Evolutionary conservation across 2,329 filamentous ascomycete species (phyloP), one percentile per base, ranked within the genome.

Genomic region (Scleromitrula shiraiana): DNA sequence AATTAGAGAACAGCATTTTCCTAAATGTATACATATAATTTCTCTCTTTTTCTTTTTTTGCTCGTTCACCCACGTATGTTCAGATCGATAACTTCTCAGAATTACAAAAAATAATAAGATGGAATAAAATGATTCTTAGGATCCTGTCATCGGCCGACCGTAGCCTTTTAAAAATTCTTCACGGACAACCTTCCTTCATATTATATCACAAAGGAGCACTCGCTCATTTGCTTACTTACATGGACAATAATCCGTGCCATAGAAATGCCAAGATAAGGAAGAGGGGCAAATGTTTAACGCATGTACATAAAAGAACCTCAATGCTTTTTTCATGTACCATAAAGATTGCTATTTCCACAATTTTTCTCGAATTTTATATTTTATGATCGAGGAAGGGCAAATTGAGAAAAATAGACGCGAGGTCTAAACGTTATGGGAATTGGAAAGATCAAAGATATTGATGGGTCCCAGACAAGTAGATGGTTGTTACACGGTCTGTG

Each of bases 111-210:
- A 41, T 33, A 26, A 47, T n/a, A 29, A 10, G 9, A 24, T 22
- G n/a, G 27, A 27, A 5, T 15, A 46, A 46, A 12, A 38, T 38
- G 38, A 38, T 38, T 27, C 22, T 1, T 37, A 4, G 29, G 20
- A 42, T 24, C 32, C 45, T 42, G 32, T 36, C 37, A 27, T 19
- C 44, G 45, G 45, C 45, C 45, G 29, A 37, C 45, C 37, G 37
- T 47, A 41, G 17, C 27, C 37, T 23, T 26, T 5, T 8, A 41
- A 29, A 27, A 35, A 24, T 14, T 7, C 15, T n/a, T 36, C 22
- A 20, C 4, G 12, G 27, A 17, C 27, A 23, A 33, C 26, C 30
- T 6, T 3, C 27, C 40, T 41, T 19, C 20, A 36, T 7, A 12
- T 7, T 7, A 27, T 27, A 27, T 12, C 26, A 27, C 12, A 12